phyloP scores from a whole-genome alignment of 352 stramenopile genomes.

The Phytophthora crassamura region DNA sequence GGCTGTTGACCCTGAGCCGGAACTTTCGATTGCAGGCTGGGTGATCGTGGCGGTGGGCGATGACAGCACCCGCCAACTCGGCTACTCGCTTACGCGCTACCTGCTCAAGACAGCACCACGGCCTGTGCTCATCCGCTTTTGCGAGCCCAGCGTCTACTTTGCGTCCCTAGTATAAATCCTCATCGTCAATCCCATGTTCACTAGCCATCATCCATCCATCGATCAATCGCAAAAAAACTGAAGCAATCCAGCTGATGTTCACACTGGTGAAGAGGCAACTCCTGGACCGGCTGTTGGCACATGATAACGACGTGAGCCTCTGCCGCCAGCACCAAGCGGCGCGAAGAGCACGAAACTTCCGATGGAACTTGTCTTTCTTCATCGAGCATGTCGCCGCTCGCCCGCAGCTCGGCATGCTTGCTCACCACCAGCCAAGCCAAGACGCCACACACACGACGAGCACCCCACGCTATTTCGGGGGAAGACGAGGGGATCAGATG shows the following conservation, averaged over 20 bases:
- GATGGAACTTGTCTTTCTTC: no score
- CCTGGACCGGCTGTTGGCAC: conserved; percentile 4
- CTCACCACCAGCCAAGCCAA: no score
- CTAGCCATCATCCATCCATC: background rate
- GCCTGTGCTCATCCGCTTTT: conserved; percentile 76
- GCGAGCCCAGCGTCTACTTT: conserved; percentile 83
- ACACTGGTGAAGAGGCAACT: conserved; percentile 7
- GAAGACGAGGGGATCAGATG: conserved; percentile 5
- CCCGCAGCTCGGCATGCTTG: no score
- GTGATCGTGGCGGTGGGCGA: conserved; percentile 75
- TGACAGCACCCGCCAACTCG: conserved; percentile 72
- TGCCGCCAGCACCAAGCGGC: conserved; percentile 3
- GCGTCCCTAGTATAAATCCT: conserved; percentile 50
- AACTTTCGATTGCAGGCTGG: conserved; percentile 53
- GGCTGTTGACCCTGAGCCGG: conserved; percentile 26
- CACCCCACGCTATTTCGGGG: background rate
- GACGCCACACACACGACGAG: no score
- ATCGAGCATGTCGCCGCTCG: no score
- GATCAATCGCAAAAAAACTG: conserved; percentile 19
- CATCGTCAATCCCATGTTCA: background rate
- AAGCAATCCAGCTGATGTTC: background rate
- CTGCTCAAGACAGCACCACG: conserved; percentile 71
- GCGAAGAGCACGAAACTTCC: background rate
- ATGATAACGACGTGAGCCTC: conserved; percentile 9
- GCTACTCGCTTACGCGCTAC: conserved; percentile 72